Percentiles rank a stretch among this genome's conserved stretches.
Evolutionary conservation across 352 stramenopile species (phyloP).

Genomic region (Globisporangium megalacanthum): DNA sequence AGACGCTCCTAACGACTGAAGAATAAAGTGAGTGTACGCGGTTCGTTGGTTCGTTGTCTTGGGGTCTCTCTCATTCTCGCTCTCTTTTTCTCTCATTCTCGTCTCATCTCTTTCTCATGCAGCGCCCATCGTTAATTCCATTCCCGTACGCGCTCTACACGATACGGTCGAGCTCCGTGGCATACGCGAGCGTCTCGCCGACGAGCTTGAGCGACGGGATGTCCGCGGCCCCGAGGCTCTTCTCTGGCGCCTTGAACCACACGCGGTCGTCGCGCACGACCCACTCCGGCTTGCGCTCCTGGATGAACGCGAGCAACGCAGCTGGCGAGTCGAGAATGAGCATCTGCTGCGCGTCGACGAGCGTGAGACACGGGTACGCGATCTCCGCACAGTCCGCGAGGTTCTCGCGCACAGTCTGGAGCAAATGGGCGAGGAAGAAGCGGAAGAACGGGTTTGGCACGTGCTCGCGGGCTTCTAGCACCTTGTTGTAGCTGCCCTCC

Average conservation of each 20-base stretch:
- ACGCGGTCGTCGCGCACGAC: constrained; percentile 75
- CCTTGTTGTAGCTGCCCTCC: constrained; percentile 93
- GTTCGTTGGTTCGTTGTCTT: constrained; percentile 4
- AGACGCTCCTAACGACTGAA: background rate
- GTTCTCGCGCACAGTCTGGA: constrained; percentile 93
- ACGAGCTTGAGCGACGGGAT: constrained; percentile 95
- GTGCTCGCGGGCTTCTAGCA: constrained; percentile 82
- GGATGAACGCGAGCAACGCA: constrained; percentile 85
- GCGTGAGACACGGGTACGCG: constrained; percentile 86
- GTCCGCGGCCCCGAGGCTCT: constrained; percentile 81
- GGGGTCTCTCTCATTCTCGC: constrained; percentile 3
- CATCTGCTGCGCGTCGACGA: constrained; percentile 88
- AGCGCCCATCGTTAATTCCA: too few relatives aligned
- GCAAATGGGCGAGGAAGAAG: constrained; percentile 92
- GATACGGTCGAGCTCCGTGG: constrained; percentile 93
- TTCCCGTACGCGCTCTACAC: constrained; percentile 41
- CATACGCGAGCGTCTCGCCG: constrained; percentile 93
- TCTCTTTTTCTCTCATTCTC: constrained; percentile 2
- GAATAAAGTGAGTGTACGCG: constrained; percentile 1
- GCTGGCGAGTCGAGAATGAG: constrained; percentile 88
- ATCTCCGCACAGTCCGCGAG: constrained; percentile 96
- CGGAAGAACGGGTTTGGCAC: constrained; percentile 91
- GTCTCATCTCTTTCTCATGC: background rate
- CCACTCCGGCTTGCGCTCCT: constrained; percentile 90
- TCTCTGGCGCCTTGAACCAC: constrained; percentile 89